Evolutionary conservation across 106 monocot species (phyloP), one percentile per base, ranked within the genome.

Genomic region (Allium cepa): DNA sequence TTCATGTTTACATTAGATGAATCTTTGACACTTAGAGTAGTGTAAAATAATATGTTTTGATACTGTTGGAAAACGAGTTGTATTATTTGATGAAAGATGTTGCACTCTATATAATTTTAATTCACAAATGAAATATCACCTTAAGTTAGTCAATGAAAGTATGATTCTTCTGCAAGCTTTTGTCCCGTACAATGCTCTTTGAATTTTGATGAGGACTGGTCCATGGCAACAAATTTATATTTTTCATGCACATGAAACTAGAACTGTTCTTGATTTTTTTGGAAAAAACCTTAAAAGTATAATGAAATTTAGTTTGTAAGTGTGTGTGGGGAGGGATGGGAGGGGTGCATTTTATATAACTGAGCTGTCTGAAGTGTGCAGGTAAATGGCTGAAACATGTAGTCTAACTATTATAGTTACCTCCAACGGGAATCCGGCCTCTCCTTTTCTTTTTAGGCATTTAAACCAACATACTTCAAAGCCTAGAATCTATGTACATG

Each of bases 371-470:
- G 22, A 22, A 22, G 22, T 22, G 22, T 22, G 22, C 22, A 22
- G 22, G 22, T 22, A 22, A 22, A 22, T 22, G 22, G 22, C 22
- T 1, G 1, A 22, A 22, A 22, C 22, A 22, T 22, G 22, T 22
- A 22, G 22, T 22, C 22, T 57, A 36, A 62, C 26, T 46, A 14
- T 49, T 13, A 8, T 77, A 7, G 26, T 66, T 73, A 94, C 90
- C 91, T 95, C 95, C 56, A 88, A 90, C 26, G 91, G 88, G 64
- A 95, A 95, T 64, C 91, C 91, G 48, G 88, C 91, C 8, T 51
- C 70, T 66, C 95, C 88, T 84, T 91, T 95, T 59, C 95, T 84
- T 76, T 88, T 76, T 46, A 87, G 95, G 73, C 95, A 95, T 52
- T 65, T 84, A 72, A 95, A 95, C 0, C 95, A 88, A 74, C 88